Evolutionary conservation across 495 filamentous ascomycete species (phyloP), one percentile per base, ranked within the genome.

Genomic region (Xylaria curta): DNA sequence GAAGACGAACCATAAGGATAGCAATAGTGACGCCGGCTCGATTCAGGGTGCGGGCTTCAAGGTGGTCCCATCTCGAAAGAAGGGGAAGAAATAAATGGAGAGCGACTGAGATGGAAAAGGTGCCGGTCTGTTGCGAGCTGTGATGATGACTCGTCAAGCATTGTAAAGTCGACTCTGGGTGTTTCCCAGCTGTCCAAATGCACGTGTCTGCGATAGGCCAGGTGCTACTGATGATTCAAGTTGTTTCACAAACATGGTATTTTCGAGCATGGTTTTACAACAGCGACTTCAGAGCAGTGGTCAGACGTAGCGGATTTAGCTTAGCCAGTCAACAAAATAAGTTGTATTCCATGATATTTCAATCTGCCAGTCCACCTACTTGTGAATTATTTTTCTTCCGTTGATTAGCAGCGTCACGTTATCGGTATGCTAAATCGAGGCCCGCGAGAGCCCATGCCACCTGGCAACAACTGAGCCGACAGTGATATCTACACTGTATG

Each of bases 51-150:
- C 89, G 12, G 89, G 89, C 7, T 98, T 97, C 83, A 93, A 94
- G 85, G 91, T 98, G 54, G 95, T 98, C 51, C 89, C 92, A 56
- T 88, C 90, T 72, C 95, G 97, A 81, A 98, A 97, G 89, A 97
- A 97, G 88, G 92, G 93, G 72, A 96, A 91, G 86, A 88, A 89
- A 83, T 92, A 68, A 73, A 46, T 60, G 66, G n/a, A 26, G 38
- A n/a, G 10, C n/a, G 38, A 28, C 60, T 17, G 60, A 56, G 66
- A 70, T 47, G 38, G 67, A 46, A 54, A 40, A 33, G 59, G 31
- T 28, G 36, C 15, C 33, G 49, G 28, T 51, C 10, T 44, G 7
- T 21, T 42, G 21, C 8, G 36, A n/a, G 36, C 38, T 26, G 28
- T 24, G 1, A 5, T 1, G 19, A 6, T 26, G 36, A 40, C 60